Conservation (phyloP, 164 flowering plant species). For the Magnolia kwangsiensis region DNA sequence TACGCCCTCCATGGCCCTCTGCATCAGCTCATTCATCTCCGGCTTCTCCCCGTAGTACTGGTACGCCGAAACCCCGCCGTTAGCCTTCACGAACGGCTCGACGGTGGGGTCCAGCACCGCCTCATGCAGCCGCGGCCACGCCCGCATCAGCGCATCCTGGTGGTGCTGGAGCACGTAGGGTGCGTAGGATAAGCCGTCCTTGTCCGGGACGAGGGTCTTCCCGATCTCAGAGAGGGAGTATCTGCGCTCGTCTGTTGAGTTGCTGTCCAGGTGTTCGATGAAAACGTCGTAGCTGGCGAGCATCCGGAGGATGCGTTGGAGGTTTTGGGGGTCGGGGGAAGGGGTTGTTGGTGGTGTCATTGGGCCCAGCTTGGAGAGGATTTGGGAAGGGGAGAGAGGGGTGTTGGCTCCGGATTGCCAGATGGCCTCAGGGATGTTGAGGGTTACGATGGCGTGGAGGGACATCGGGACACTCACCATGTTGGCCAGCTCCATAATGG, state of each 20-base stretch:
- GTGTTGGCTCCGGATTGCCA: conserved; percentile 53
- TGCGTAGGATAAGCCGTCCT: conserved; percentile 54
- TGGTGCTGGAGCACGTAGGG: conserved; percentile 77
- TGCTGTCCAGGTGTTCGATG: conserved; percentile 37
- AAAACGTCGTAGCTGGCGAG: conserved; percentile 61
- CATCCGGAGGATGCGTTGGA: conserved; percentile 68
- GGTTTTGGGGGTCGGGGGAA: conserved; percentile 32
- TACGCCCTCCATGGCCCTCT: conserved; percentile 68
- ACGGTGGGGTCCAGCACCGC: conserved; percentile 48
- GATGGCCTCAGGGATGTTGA: conserved; percentile 62
- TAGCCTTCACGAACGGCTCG: conserved; percentile 62
- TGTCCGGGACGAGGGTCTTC: conserved; percentile 49
- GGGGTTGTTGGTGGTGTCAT: background rate
- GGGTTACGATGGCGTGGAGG: conserved; percentile 63
- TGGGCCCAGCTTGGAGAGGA: conserved; percentile 32
- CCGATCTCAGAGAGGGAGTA: conserved; percentile 63
- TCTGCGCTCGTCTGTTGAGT: conserved; percentile 20
- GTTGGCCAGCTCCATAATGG: conserved; percentile 65
- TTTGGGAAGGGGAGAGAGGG: conserved; percentile 60
- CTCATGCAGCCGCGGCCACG: conserved; percentile 61
- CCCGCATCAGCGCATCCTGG: conserved; percentile 54
- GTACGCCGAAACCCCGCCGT: conserved; percentile 58
- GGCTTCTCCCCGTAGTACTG: conserved; percentile 48
- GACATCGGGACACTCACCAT: conserved; percentile 82
- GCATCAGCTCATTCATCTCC: conserved; percentile 75